A percentile compares a stretch with the other conserved stretches of the same genome.
phyloP scores from a whole-genome alignment of 352 stramenopile genomes.

The Lagenidium sp. region DNA sequence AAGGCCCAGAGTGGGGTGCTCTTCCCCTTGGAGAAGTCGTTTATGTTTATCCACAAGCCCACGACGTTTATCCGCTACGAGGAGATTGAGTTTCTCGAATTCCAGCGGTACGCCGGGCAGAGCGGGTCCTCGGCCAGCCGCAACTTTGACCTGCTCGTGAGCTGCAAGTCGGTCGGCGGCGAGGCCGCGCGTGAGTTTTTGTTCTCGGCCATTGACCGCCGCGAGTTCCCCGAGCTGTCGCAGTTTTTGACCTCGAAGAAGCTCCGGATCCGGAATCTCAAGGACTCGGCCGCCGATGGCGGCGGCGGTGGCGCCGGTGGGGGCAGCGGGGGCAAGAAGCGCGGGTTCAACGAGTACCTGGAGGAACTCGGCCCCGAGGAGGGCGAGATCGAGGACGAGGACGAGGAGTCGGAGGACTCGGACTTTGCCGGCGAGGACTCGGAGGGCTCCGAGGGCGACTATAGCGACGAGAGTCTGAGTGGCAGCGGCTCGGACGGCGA shows the following conservation, averaged over 20 bases:
- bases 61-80: constrained; percentile 98
- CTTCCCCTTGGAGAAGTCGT: constrained; percentile 97
- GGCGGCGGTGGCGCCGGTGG: constrained; percentile 32
- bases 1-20: constrained; percentile 96
- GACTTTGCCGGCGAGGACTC: constrained; percentile 60
- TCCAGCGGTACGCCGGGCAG: constrained; percentile 94
- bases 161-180: constrained; percentile 82
- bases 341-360: constrained; percentile 74
- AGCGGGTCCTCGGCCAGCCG: constrained; percentile 77
- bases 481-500: constrained; percentile 36
- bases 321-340: constrained; percentile 54
- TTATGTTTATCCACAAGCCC: constrained; percentile 99
- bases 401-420: constrained; percentile 50
- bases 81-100: constrained; percentile 98
- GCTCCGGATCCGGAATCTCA: constrained; percentile 89
- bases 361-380: constrained; percentile 71
- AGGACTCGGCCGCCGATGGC: constrained; percentile 71
- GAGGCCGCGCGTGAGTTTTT: constrained; percentile 86
- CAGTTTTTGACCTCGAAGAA: constrained; percentile 95
- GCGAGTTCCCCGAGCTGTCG: constrained; percentile 92
- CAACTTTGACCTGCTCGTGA: constrained; percentile 96
- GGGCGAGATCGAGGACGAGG: constrained; percentile 85
- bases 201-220: constrained; percentile 95
- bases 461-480: constrained; percentile 78
- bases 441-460: constrained; percentile 74